These are phyloP conservation scores for Zychaea mexicana DNA, from an alignment of 371 early-diverging fungal species.

Conservation along the genomic window DNA sequence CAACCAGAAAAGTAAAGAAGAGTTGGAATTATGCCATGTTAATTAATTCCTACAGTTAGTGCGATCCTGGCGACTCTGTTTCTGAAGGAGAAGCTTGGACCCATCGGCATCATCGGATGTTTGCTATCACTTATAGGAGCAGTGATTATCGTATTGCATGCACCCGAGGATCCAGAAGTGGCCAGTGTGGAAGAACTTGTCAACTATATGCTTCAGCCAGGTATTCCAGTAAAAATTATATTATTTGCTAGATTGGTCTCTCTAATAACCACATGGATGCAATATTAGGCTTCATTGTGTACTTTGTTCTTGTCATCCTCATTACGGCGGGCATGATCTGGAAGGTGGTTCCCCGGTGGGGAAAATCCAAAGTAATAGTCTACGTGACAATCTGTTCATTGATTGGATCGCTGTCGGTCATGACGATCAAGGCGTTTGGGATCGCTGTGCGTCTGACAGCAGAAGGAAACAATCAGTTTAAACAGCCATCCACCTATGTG, in stretches of 20 bases:
- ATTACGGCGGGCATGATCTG: conserved; percentile 73
- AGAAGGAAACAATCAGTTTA: conserved; percentile 84
- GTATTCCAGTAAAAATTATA: conserved; percentile 30
- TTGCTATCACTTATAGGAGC: conserved; percentile 86
- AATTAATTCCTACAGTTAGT: conserved; percentile 18
- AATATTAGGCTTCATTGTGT: conserved; percentile 69
- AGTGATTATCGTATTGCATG: conserved; percentile 85
- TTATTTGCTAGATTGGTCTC: neutral
- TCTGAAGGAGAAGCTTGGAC: conserved; percentile 78
- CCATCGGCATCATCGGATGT: conserved; percentile 86
- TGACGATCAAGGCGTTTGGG: conserved; percentile 88
- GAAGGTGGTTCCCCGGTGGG: conserved; percentile 74
- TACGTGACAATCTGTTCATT: conserved; percentile 86
- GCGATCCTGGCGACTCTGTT: conserved; percentile 32
- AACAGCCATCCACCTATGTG: conserved; percentile 83
- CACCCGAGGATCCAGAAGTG: conserved; percentile 84
- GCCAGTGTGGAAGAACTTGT: conserved; percentile 70
- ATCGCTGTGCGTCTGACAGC: conserved; percentile 88
- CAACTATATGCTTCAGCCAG: conserved; percentile 69
- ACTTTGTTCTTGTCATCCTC: conserved; percentile 61
- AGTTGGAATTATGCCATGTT: conserved; percentile 2
- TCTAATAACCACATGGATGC: neutral
- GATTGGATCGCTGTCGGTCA: conserved; percentile 85
- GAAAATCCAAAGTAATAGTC: conserved; percentile 77
- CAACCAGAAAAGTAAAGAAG: neutral